Conservation (phyloP, 441 rosid species). For the Hura crepitans region DNA sequence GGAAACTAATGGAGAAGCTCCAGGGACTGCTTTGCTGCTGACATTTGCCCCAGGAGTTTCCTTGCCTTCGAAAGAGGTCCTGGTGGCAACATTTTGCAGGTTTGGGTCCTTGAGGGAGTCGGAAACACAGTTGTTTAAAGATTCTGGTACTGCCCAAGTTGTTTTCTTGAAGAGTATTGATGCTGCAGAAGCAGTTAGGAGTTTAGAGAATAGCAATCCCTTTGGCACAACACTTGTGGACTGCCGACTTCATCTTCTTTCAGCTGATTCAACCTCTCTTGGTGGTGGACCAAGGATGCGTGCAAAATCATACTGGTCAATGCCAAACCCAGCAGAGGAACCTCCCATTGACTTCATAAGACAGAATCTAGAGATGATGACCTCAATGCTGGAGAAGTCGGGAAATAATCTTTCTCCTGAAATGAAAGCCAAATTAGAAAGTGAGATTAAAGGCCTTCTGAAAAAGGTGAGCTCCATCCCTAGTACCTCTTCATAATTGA, state of each 20-base stretch:
- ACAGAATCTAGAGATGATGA: conserved; percentile 87
- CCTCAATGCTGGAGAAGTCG: conserved; percentile 66
- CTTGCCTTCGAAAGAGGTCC: conserved; percentile 59
- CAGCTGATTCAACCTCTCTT: conserved; percentile 18
- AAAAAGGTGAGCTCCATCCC: conserved; percentile 64
- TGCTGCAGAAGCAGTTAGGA: conserved; percentile 58
- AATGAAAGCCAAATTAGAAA: conserved; percentile 59
- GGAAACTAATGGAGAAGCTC: conserved; percentile 33
- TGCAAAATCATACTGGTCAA: conserved; percentile 35
- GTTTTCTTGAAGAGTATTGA: conserved; percentile 50
- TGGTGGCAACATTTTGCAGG: conserved; percentile 46
- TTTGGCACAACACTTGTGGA: conserved; percentile 48
- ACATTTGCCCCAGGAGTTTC: conserved; percentile 51
- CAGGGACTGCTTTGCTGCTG: conserved; percentile 56
- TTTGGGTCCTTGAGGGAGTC: conserved; percentile 70
- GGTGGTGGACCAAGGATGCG: conserved; percentile 23
- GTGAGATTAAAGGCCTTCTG: conserved; percentile 66
- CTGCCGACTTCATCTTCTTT: conserved; percentile 41
- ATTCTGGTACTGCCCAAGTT: conserved; percentile 47
- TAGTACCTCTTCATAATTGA: conserved; percentile 39
- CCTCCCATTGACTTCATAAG: conserved; percentile 64
- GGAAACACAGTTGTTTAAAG: conserved; percentile 43
- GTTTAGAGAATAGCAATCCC: conserved; percentile 55
- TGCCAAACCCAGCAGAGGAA: conserved; percentile 29
- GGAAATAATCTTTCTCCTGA: conserved; percentile 77